Base-by-base conservation (phyloP, 148 eudicot species). In the Euryodendron excelsum region DNA sequence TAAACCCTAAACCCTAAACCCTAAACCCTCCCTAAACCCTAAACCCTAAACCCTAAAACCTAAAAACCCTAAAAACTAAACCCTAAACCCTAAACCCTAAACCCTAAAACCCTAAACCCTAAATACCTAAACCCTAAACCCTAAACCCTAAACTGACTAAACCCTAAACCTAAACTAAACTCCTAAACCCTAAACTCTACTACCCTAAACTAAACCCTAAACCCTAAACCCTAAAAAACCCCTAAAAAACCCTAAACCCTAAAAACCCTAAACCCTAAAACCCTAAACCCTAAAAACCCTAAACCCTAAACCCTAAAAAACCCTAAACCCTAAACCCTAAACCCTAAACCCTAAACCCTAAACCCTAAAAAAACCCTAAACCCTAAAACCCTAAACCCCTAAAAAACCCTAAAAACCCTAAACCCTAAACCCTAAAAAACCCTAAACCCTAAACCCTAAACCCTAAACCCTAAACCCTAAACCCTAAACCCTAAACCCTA, bases 1-100 rank as follows among this genome's bases (percentile, higher is more conserved):
- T 58, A 58, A 58, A 58, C 62, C 62, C 59, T 39, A 39, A 58
- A 58, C 62, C 62, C 62, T 58, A 58, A 58, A 15, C 62, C 62
- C 4, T 2, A 20, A 21, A 58, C 23, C 62, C 62, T 20, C 3
- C 4, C 59, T 20, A 11, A 55, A 55, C 17, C 59, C 62, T 58
- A 58, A 58, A 58, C 62, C 62, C 44, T 39, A 39, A 39, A 39
- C 44, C 44, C 44, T 39, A 39, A 39, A 39, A 2, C 44, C 6
- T 58, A 58, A 58, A 58, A 13, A 5, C 25, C 55, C 13, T 1
- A n/a, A n/a, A 13, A 58, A 5, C 62, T 25, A 4, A 58, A 58
- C 7, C 62, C 62, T 23, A 20, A 58, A 58, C 23, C 62, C 62
- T 23, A 20, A 58, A 58, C 23, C 62, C 62, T 23, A 20, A 58